These are phyloP conservation scores for Arthrobotrys musiformis DNA, from an alignment of 2,329 filamentous ascomycete genomes.

Conservation along the genomic window DNA sequence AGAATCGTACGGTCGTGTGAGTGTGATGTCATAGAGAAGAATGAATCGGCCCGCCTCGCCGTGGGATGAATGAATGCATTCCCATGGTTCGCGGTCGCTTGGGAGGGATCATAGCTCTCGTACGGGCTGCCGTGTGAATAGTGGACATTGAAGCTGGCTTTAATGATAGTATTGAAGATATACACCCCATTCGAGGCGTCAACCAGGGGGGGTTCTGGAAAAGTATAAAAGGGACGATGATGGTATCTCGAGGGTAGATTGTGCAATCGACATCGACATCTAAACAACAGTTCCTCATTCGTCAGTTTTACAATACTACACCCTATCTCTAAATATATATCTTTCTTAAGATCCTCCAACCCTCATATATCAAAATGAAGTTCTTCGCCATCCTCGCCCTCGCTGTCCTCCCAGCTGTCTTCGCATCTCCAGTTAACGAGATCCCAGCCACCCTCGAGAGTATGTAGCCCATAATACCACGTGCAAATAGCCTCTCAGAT, in stretches of 20 bases:
- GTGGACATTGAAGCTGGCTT: not conserved
- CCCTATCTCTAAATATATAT: not conserved
- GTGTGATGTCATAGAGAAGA: not conserved
- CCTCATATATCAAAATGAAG: slow-evolving; percentile 33
- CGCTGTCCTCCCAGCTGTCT: slow-evolving; percentile 19
- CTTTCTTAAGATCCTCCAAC: not conserved
- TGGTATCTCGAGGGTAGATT: slow-evolving; percentile 2
- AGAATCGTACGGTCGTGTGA: not conserved
- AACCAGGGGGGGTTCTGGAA: not conserved
- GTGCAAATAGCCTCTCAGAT: no score
- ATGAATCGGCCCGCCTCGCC: slow-evolving; percentile 12
- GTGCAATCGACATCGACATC: not conserved
- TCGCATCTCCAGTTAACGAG: slow-evolving; percentile 22
- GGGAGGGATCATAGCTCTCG: not conserved
- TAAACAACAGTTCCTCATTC: not conserved
- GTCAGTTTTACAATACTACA: not conserved
- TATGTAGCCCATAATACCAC: not conserved
- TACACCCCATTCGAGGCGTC: no score
- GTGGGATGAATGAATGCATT: not conserved
- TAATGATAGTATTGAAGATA: not conserved
- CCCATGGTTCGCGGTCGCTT: slow-evolving; percentile 8
- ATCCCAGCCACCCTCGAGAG: slow-evolving; percentile 4
- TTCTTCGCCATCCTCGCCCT: slow-evolving; percentile 32
- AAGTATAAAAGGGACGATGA: slow-evolving; percentile 18
- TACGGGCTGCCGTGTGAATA: not conserved